Percentiles rank a stretch among this genome's conserved stretches.
Conservation (phyloP, 495 filamentous ascomycete species). For the Glonium stellatum region DNA sequence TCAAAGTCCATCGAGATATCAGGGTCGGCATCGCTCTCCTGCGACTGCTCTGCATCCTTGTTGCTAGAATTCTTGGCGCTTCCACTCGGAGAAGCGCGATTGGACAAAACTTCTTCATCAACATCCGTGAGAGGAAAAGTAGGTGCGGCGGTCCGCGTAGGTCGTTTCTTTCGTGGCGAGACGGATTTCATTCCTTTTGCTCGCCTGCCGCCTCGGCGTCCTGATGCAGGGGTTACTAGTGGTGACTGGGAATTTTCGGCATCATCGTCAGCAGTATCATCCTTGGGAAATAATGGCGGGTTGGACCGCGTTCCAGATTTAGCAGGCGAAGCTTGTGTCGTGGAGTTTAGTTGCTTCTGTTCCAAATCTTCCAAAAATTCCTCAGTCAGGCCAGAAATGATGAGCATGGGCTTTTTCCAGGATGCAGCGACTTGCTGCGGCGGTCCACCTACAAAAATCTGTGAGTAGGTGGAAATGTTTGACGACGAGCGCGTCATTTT, state of each 20-base stretch:
- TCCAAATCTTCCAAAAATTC: constrained; percentile 14
- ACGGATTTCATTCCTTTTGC: neutral
- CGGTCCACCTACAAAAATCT: constrained; percentile 7
- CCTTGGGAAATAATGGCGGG: constrained; percentile 1
- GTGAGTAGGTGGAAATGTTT: constrained; percentile 15
- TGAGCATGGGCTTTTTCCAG: constrained; percentile 9
- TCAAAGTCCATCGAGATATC: neutral
- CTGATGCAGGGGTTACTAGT: neutral
- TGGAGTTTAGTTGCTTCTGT: neutral
- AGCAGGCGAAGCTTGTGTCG: neutral
- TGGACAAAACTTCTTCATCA: constrained; percentile 20
- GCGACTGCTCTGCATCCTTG: constrained; percentile 4
- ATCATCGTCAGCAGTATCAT: constrained; percentile 1
- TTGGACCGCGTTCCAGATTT: neutral
- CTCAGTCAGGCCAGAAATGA: constrained; percentile 16
- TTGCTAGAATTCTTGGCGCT: constrained; percentile 17
- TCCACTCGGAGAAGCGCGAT: constrained; percentile 15
- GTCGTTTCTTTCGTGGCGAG: constrained; percentile 15
- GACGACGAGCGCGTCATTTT: constrained; percentile 23
- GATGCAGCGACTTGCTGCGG: constrained; percentile 1
- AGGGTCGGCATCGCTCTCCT: neutral
- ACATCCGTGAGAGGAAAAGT: constrained; percentile 23
- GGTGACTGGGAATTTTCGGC: neutral
- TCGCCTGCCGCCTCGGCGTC: constrained; percentile 12
- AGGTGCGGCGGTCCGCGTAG: constrained; percentile 19